Evolutionary conservation across 345 rosid genomes (phyloP).

Genomic region (Salix udensis): DNA sequence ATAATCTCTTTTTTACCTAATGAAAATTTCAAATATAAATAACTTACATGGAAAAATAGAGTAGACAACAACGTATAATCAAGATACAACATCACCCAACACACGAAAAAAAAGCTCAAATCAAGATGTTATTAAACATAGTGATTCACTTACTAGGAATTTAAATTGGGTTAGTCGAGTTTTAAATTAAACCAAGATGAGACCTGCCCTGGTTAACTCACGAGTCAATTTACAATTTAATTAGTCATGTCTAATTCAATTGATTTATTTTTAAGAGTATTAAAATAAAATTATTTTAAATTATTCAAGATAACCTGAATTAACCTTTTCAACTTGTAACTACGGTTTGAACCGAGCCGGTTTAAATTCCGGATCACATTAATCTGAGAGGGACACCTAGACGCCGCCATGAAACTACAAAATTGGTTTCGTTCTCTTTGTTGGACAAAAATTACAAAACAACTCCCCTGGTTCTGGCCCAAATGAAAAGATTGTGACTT

Average conservation of each 20-base stretch:
- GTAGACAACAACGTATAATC: too few species aligned
- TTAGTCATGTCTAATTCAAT: rapidly evolving
- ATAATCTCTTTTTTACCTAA: too few species aligned
- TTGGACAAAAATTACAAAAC: neutral
- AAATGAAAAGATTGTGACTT: neutral
- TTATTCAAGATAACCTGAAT: rapidly evolving
- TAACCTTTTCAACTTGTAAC: too few species aligned
- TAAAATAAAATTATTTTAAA: too few species aligned
- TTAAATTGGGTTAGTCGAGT: rapidly evolving
- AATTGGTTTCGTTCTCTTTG: neutral
- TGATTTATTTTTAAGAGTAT: too few species aligned
- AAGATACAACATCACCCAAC: neutral
- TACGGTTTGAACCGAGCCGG: too few species aligned
- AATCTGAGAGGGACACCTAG: neutral
- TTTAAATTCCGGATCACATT: neutral
- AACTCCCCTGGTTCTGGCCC: neutral
- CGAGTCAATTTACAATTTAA: too few species aligned
- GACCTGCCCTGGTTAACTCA: too few species aligned
- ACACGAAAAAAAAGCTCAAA: too few species aligned
- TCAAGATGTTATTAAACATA: too few species aligned
- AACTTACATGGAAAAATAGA: neutral
- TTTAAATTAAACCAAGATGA: too few species aligned
- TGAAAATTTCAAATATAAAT: neutral
- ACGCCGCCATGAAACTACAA: neutral
- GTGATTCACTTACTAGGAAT: too few species aligned